Evolutionary conservation across 2,329 filamentous ascomycete genomes (phyloP).

Genomic region (Sporothrix sp.): DNA sequence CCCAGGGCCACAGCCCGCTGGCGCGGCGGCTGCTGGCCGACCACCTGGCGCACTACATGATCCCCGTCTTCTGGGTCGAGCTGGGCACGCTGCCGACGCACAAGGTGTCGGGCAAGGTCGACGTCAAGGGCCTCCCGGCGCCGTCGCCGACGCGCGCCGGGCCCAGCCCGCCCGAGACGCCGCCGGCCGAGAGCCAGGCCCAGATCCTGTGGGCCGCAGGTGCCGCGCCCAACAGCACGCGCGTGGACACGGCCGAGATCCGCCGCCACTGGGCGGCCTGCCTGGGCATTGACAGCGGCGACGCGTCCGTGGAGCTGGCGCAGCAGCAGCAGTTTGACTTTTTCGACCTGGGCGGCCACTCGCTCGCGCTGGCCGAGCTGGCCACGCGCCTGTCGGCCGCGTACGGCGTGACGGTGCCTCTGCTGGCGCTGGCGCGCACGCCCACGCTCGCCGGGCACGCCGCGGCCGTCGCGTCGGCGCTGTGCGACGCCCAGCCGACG

Average conservation of each 20-base stretch:
- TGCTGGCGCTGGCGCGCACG: constrained; percentile 60
- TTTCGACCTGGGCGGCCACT: constrained; percentile 74
- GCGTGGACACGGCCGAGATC: constrained; percentile 57
- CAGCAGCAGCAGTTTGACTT: constrained; percentile 61
- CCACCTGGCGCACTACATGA: constrained; percentile 73
- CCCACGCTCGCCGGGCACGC: constrained; percentile 65
- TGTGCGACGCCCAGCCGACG: constrained; percentile 50
- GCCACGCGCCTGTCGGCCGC: constrained; percentile 58
- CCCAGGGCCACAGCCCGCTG: constrained; percentile 59
- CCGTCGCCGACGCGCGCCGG: constrained; percentile 51
- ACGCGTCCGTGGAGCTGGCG: constrained; percentile 50
- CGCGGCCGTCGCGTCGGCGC: constrained; percentile 60
- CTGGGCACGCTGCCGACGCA: constrained; percentile 63
- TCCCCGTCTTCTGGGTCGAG: constrained; percentile 68
- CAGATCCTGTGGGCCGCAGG: constrained; percentile 23
- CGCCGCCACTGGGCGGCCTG: constrained; percentile 63
- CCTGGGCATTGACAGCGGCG: constrained; percentile 47
- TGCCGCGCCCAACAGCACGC: constrained; percentile 25
- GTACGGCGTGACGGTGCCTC: constrained; percentile 64
- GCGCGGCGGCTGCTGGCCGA: constrained; percentile 55
- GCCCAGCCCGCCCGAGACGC: constrained; percentile 31
- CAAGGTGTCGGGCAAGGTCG: constrained; percentile 69
- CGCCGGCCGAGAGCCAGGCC: constrained; percentile 23
- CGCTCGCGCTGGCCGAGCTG: constrained; percentile 65
- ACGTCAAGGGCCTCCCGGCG: constrained; percentile 60